Base-by-base conservation (phyloP, 2,329 filamentous ascomycete genomes). In the Colletotrichum acutatum region DNA sequence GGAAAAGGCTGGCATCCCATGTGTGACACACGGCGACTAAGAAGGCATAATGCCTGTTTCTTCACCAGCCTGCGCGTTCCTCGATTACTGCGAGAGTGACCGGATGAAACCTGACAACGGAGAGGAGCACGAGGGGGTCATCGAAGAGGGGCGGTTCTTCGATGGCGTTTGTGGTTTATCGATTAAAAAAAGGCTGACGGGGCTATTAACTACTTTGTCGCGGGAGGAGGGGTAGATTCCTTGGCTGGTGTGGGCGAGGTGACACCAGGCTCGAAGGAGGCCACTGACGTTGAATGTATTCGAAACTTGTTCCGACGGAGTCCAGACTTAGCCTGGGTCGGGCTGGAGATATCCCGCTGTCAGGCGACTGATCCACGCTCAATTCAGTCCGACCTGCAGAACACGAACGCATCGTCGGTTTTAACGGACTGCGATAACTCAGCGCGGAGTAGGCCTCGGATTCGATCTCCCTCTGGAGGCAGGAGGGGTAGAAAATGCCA, bases 221-320 rank as follows among this genome's bases (percentile, higher is more conserved):
- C 46, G 62, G 46, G 54, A 71, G 62, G 68, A 71, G 68, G 68
- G 63, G 68, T 24, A 67, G 28, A 67, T 56, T 34, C 32, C 60
- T 71, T 60, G 62, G 67, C 67, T 53, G 16, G 57, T 61, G 30
- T 72, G 57, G 65, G 28, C 30, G 53, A 68, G 49, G 69, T 64
- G 32, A 64, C 53, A 69, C 42, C 59, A 37, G 54, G 66, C 68
- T 66, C 26, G n/a, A 72, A 63, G 26, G 54, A 26, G 58, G 9
- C 59, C 52, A 46, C 37, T 59, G 26, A 32, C 46, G 26, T 56
- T 34, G 56, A 37, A 63, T 59, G 69, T 68, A 63, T 56, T 24
- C 64, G 65, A 72, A 72, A 59, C 69, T 66, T 59, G 60, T 54
- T 65, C 26, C 37, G 28, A 26, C 37, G 34, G 32, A 28, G 53